Base-by-base conservation (phyloP, 2,329 filamentous ascomycete genomes). In the Huntiella abstrusa region DNA sequence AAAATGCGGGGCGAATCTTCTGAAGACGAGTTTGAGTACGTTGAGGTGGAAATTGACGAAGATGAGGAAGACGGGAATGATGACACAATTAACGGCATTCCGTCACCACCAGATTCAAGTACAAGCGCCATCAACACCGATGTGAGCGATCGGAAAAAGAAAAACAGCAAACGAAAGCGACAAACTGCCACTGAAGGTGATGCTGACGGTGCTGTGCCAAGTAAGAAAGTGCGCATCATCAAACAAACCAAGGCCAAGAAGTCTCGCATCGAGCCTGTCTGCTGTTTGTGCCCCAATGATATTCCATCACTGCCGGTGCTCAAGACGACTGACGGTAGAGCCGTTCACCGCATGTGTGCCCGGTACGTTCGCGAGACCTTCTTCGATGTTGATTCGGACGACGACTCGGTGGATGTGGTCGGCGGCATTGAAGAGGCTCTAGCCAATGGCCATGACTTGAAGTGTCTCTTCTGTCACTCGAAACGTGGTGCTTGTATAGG, bases 401-500 rank as follows among this genome's bases (percentile, higher is more conserved):
- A 82, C 51, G 82, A 73, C 28, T 67, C 71, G 42, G 19, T 15
- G 13, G 85, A 94, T 51, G 71, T 76, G 7, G 73, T 95, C 17
- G 81, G 73, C 53, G 88, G 92, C 53, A 73, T 86, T 43, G 71
- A 74, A n/a, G 75, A 75, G 51, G 86, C 96, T 53, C 78, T 83
- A 57, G 88, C 91, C 60, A 84, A 83, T 47, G 82, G 88, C 15
- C 66, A 93, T 54, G 86, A 92, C 19, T 77, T 96, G 54, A 94
- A 93, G 61, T 98, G 91, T 60, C 77, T 93, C 51, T 94, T 84
- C 63, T 98, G 91, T 58, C 83, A 87, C 33, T 92, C 86, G 32
- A 92, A 91, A 61, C 83, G 82, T 48, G 91, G 91, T n/a, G 85
- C 85, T 12, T 95, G 88, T 63, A 92, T 98, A 64, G 88, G 96